Conservation (phyloP, 352 stramenopile genomes). For the Phytophthora pistaciae region DNA sequence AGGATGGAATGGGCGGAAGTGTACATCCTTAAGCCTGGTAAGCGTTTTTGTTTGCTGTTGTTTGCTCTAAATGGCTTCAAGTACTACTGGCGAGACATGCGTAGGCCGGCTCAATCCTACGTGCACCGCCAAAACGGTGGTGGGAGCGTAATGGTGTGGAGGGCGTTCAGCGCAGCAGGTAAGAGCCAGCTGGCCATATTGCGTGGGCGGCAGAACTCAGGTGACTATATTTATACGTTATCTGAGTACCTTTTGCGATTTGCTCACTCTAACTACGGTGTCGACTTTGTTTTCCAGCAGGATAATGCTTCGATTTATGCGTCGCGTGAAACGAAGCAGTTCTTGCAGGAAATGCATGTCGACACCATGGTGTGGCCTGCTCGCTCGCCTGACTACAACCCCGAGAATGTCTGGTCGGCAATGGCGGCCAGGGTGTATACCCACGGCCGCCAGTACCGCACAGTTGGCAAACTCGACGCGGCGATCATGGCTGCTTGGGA, state of each 20-base stretch:
- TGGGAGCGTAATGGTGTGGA: background rate
- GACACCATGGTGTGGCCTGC: slow-evolving; percentile 6
- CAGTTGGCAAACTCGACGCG: background rate
- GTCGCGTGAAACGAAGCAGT: background rate
- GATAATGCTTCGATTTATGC: background rate
- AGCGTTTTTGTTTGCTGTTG: background rate
- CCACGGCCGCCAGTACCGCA: background rate
- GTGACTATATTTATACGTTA: background rate
- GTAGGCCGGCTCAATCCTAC: background rate
- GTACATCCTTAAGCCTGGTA: background rate
- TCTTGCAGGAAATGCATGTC: background rate
- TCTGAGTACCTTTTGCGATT: background rate
- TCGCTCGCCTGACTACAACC: slow-evolving; percentile 1
- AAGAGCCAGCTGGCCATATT: background rate
- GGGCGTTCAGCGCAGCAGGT: background rate
- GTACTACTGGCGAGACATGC: background rate
- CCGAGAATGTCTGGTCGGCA: slow-evolving; percentile 5
- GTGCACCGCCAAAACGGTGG: background rate
- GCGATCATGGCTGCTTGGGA: slow-evolving; percentile 1
- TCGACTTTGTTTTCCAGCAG: background rate
- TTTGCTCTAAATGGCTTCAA: background rate
- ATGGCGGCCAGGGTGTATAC: background rate
- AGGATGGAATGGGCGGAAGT: slow-evolving; percentile 1
- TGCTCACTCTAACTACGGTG: background rate
- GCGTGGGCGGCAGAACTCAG: background rate